Evolutionary conservation across 768 basidiomycete species (phyloP), one percentile per base, ranked within the genome.

Genomic region (Cytidiella melzeri): DNA sequence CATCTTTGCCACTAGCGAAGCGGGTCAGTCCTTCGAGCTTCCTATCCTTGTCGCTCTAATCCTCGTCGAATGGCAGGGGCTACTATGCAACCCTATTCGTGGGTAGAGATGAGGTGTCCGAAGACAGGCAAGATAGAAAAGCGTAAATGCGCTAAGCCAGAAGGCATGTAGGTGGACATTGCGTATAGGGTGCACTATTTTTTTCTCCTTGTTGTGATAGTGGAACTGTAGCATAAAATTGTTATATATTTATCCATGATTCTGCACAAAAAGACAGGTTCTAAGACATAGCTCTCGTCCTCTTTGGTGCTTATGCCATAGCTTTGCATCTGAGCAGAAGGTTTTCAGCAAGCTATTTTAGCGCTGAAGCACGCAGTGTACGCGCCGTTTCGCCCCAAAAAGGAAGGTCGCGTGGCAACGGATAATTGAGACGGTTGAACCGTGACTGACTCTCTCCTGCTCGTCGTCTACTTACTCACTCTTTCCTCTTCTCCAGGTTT

Each of bases 81-180:
- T 9, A 86, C 86, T 20, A 83, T 93, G 79, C 82, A 87, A 50
- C 86, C 91, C 0, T 79, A 90, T 12, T 90, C 87, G 1, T 93
- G 91, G 91, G 82, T 88, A 67, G 87, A 87, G 64, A 93, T 93
- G 91, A 77, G 87, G 19, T 92, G 89, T 62, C 81, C 87, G 18
- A 82, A 80, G 63, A 91, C 89, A 13, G 87, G 89, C 4, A 77
- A 72, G 55, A 70, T 83, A 41, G 91, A 93, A 64, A 86, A 79
- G 57, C 76, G 91, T 51, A 93, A 93, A 62, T 91, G 88, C 57
- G 89, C 89, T 37, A 91, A 90, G 64, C 89, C 90, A 47, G 83
- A 90, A 53, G 77, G 74, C 41, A 52, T 83, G 61, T 83, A 69
- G 50, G 5, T 38, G 15, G 7, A 15, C 30, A 34, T 34, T 34